Base-by-base conservation (phyloP, 441 rosid species). In the Geranium incanum region DNA sequence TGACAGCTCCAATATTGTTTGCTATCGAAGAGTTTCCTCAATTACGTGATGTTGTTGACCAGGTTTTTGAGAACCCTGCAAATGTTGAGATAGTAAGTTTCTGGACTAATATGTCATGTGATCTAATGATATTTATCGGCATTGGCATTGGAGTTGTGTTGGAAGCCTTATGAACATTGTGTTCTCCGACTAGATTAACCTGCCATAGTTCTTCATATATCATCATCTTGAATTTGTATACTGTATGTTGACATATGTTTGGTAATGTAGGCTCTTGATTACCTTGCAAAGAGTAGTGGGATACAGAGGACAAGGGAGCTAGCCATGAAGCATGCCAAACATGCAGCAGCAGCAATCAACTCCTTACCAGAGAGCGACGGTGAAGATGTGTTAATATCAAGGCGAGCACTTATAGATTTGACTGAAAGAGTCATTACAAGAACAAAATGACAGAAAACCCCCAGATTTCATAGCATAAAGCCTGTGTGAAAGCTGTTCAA, bases 11-110 rank as follows among this genome's bases (percentile, higher is more conserved):
- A 3, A 83, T 88, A 68, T 82, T 91, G 70, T 93, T 85, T 86
- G 97, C 97, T 41, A 84, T 88, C 76, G 95, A 93, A 78, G 98
- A 89, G 85, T 88, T 87, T 70, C 97, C 97, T 64, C 86, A 88
- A 76, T 79, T 91, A 78, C 84, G 79, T 55, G 66, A 77, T 41
- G 81, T 91, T 77, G 79, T 89, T 45, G 81, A 84, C 60, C 81
- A 68, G 71, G 93, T 91, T 50, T 88, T 95, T 76, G 95, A 89
- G 60, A 72, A 86, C 33, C 86, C 91, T 64, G 73, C 81, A 43
- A 89, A 85, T 71, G 80, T 95, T 23, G 83, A 87, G 65, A 67
- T 84, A 52, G 97, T 92, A 84, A 88, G 97, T 83, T 50, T 18
- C 0, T 18, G 37, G 55, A 5, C 33, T 59, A 76, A 68, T n/a